Evolutionary conservation across 331 rosid species (phyloP).

Genomic region (Acacia concinna): DNA sequence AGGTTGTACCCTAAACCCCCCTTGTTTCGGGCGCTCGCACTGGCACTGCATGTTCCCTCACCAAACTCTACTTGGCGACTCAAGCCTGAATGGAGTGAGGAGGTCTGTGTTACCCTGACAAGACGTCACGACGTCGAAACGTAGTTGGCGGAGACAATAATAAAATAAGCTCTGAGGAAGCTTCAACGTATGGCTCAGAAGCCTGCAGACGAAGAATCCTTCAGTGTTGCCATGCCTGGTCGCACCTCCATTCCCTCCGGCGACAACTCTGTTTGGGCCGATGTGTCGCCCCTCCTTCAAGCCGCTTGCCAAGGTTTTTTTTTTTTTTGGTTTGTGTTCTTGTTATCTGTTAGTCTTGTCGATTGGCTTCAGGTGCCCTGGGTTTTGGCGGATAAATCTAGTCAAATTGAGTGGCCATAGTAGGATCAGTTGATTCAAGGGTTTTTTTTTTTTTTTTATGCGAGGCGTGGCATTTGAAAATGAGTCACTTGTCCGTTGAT

Average conservation of each 20-base stretch:
- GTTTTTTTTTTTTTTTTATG: neutral
- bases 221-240: slow-evolving; percentile 25
- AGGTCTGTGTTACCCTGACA: neutral
- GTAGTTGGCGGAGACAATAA: neutral
- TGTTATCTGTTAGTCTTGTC: neutral
- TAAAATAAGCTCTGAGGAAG: neutral
- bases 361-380: neutral
- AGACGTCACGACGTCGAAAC: neutral
- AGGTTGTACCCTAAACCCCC: slow-evolving; percentile 15
- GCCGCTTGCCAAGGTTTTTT: slow-evolving; percentile 72
- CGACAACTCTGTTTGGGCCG: slow-evolving; percentile 83
- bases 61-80: neutral
- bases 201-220: slow-evolving; percentile 40
- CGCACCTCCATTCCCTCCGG: slow-evolving; percentile 69
- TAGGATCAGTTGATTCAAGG: slow-evolving; percentile 1
- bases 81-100: neutral
- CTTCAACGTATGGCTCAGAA: slow-evolving; percentile 40
- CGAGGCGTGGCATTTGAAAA: neutral
- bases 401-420: neutral
- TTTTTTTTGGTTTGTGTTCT: neutral
- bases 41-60: too few relatives aligned
- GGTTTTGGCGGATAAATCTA: neutral
- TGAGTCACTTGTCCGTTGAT: neutral
- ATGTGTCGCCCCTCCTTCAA: slow-evolving; percentile 76
- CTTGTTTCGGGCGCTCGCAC: neutral